Evolutionary conservation across 192 early-diverging fungal genomes (phyloP), one percentile per base, ranked within the genome.

Genomic region (Mortierella hygrophila): DNA sequence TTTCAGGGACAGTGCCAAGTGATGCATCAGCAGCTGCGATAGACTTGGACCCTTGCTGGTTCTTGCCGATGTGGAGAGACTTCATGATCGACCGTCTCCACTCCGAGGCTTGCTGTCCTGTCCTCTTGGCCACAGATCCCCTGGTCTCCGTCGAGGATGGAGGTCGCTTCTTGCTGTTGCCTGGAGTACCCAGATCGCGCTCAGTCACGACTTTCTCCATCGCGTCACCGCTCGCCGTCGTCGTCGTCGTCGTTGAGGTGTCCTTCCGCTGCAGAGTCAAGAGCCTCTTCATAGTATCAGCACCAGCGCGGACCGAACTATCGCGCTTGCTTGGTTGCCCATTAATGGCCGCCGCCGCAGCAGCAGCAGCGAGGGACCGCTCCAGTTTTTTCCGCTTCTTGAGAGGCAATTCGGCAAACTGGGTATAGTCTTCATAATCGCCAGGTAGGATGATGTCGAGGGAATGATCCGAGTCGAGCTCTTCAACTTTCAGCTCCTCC

Each of bases 351-450:
- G 63, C 63, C 13, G 46, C 73, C 10, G 80, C 68, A 42, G 80
- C 73, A 18, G 74, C 74, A 9, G 82, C 77, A 41, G 82, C 82
- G 20, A 63, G 46, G 11, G 65, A 54, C 0, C 72, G 73, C 73
- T 75, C 40, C 63, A 79, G 32, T 32, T 84, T 84, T 52, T 84
- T 85, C 54, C 78, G 82, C 32, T 85, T 85, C 78, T 85, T 85
- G 44, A 85, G 77, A 55, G 82, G 82, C 20, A 79, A 68, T 37
- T 85, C 82, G 4, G 82, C 82, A 68, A 79, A 79, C 38, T 79
- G 82, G 16, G 82, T 85, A 26, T 85, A 85, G 41, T 85, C 82
- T 21, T 79, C 77, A 70, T 85, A 85, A 20, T 85, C 82, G 35
- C 49, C 68, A 3, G 77, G 82, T 42, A 79, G 26, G 44, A 85